Evolutionary conservation across 176 grass and related monocot genomes (phyloP), one percentile per base, ranked within the genome.

Genomic region (Urochloa ruziziensis): DNA sequence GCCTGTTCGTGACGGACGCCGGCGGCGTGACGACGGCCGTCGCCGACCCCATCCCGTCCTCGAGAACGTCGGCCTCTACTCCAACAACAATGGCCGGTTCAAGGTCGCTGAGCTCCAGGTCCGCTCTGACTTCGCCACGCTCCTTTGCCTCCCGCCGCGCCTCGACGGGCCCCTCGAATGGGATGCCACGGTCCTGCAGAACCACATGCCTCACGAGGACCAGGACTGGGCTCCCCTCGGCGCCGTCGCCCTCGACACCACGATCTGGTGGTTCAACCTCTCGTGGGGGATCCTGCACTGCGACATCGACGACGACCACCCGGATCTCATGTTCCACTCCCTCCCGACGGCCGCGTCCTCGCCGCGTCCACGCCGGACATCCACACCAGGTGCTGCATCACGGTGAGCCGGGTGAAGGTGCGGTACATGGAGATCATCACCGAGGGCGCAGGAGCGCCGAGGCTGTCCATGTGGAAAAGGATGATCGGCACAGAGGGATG

Each of bases 281-380:
- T 79, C 77, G 6, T 79, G 75, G 75, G 75, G 75, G 27, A 11
- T 63, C 58, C 28, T 63, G 58, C 62, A 59, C 58, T 30, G 28
- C 58, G 42, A 78, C 27, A 25, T 19, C 40, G 4, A 17, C 39
- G 3, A 14, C 2, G 17, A 4, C 2, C 47, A 40, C 39, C 7
- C 18, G 11, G 29, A 6, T 1, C 10, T 74, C 18, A 9, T 23
- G 48, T 53, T 35, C 51, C 71, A 54, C 48, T 2, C 5, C 4
- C 19, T 74, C 71, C 71, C 4, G 29, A 34, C 2, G 71, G 71
- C 71, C 47, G 48, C 3, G 30, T 19, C 18, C 47, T 74, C 12
- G 2, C 3, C 47, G 1, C 2, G 44, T 16, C 43, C 43, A 7
- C n/a, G 69, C 43, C 25, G 15, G 43, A 71, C 14, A 71, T 71